phyloP scores from a whole-genome alignment of 2,329 filamentous ascomycete genomes.

The Berkeleyomyces basicola region DNA sequence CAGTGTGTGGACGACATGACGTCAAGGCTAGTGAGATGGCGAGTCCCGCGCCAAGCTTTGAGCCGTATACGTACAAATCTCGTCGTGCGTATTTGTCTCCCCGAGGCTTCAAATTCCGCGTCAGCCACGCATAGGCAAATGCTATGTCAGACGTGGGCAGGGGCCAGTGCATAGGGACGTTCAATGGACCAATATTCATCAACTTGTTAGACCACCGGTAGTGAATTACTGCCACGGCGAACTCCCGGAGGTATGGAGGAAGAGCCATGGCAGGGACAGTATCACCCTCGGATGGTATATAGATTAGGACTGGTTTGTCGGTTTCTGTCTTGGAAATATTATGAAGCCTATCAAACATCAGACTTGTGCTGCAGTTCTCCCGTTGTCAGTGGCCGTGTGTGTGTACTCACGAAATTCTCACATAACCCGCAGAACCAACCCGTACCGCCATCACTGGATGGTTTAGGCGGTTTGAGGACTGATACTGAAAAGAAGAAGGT shows the following conservation, averaged over 20 bases:
- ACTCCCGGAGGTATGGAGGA: conserved; percentile 26
- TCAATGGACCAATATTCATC: conserved; percentile 6
- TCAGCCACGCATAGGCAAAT: conserved; percentile 38
- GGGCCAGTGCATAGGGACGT: conserved; percentile 30
- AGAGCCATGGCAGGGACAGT: conserved; percentile 18
- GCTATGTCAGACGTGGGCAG: conserved; percentile 39
- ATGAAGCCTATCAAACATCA: conserved; percentile 27
- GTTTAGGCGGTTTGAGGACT: not conserved
- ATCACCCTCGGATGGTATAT: conserved; percentile 34
- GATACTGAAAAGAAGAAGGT: not conserved
- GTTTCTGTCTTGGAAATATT: conserved; percentile 26
- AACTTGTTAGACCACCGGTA: conserved; percentile 35
- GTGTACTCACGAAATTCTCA: conserved; percentile 32
- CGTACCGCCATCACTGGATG: conserved; percentile 23
- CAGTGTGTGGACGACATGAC: conserved; percentile 28
- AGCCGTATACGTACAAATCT: conserved; percentile 20
- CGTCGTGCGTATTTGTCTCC: conserved; percentile 22
- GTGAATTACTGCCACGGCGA: conserved; percentile 38
- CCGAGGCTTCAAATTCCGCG: conserved; percentile 26
- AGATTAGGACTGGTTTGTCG: conserved; percentile 33
- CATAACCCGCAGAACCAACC: conserved; percentile 32
- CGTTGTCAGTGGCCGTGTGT: not conserved
- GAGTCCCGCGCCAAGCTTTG: conserved; percentile 38
- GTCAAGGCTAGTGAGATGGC: conserved; percentile 41
- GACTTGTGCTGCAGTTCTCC: too few relatives aligned